Base-by-base conservation (phyloP, 345 rosid genomes). In the Ricinus communis region DNA sequence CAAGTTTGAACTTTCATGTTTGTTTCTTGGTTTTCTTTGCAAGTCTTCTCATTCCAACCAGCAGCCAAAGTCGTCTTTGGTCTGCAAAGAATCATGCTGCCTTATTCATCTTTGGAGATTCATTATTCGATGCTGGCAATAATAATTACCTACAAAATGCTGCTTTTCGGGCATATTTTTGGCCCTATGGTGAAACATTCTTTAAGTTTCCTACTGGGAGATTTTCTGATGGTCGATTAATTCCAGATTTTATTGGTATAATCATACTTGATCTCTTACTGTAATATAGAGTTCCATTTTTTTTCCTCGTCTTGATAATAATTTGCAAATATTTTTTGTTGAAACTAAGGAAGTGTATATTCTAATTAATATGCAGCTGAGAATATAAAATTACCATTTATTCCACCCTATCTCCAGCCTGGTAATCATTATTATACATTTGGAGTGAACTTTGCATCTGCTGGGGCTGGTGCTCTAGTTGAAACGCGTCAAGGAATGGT, bases 381-480 rank as follows among this genome's bases (percentile, higher is more conserved):
- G 21, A 21, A 63, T 25, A 0, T 7, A 25, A 63, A 45, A 0
- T 11, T 63, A 5, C 67, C 67, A 45, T 12, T 63, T 1, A 0
- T 45, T 63, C 36, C 22, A 13, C 67, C 67, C 3, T 80, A 68
- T 68, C 68, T 72, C 13, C 67, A 75, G 5, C 79, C 58, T 5
- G 60, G 56, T 5, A 21, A 69, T 21, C 8, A 38, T 8, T 57
- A 57, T 16, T 70, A 30, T 22, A 33, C 0, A 14, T 7, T 51
- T 46, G 76, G 83, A 59, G 75, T 66, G 11, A 80, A 80, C 30
- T 73, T 76, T 31, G 83, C 80, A 8, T 76, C 81, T 0, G 75
- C 51, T 10, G 81, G 83, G 2, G 75, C 66, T 12, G 78, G 78
- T 24, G 80, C 55, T 62, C 62, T 80, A 0, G 56, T 54, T 22